A percentile compares a stretch with the other conserved stretches of the same genome.
Conservation (phyloP, 2,329 filamentous ascomycete genomes). For the Aspergillus ochraceoroseus region DNA sequence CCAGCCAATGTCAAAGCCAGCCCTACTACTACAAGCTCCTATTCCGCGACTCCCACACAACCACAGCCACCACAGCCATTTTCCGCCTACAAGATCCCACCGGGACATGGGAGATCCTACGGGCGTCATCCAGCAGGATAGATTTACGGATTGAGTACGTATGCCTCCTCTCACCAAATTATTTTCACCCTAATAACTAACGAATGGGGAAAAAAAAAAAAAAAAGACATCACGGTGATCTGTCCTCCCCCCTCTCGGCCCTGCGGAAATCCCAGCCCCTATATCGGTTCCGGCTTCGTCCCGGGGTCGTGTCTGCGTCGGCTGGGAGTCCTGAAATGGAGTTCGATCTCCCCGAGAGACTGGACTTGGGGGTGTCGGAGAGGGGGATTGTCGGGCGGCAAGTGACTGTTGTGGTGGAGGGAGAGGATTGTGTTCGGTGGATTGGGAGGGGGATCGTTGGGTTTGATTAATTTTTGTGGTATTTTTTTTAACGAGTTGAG, state of each 20-base stretch:
- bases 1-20: constrained; percentile 31
- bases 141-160: constrained; percentile 37
- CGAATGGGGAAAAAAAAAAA: not conserved
- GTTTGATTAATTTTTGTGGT: constrained; percentile 32
- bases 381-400: constrained; percentile 34
- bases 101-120: constrained; percentile 21
- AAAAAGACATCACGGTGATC: constrained; percentile 29
- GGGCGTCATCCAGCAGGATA: constrained; percentile 20
- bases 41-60: constrained; percentile 23
- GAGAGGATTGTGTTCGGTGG: constrained; percentile 17
- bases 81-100: constrained; percentile 28
- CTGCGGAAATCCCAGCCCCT: constrained; percentile 15
- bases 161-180: constrained; percentile 6
- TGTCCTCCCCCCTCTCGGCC: constrained; percentile 11
- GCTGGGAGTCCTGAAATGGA: constrained; percentile 21
- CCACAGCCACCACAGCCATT: constrained; percentile 21
- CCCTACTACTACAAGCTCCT: constrained; percentile 29
- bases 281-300: constrained; percentile 25
- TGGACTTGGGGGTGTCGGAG: constrained; percentile 35
- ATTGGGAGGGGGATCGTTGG: constrained; percentile 35
- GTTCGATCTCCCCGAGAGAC: constrained; percentile 27
- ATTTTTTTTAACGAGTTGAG: no score
- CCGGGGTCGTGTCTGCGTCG: no score
- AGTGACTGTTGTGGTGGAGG: constrained; percentile 27
- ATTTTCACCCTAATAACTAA: constrained; percentile 4